These are phyloP conservation scores for Melaleuca quinquenervia DNA, from an alignment of 345 rosid species.

Conservation along the genomic window DNA sequence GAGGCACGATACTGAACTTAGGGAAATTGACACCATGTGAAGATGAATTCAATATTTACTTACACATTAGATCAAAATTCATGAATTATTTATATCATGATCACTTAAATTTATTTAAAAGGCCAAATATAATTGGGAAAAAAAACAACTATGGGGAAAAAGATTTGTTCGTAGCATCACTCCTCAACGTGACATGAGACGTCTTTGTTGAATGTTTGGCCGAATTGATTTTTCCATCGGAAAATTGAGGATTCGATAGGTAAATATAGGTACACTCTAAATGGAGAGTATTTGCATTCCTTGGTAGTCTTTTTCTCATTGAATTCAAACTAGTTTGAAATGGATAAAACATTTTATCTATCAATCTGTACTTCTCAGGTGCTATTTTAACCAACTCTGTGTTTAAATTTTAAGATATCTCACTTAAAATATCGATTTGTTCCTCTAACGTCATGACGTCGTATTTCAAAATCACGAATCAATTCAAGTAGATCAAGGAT, in stretches of 20 bases:
- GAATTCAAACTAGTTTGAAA: no score
- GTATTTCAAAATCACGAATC: no score
- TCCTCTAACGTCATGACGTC: no score
- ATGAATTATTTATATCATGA: no score
- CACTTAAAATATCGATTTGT: no score
- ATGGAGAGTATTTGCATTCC: no score
- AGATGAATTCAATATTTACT: no score
- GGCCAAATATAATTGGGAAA: not conserved
- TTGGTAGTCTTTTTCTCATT: no score
- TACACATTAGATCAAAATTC: no score
- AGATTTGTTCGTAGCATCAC: not conserved
- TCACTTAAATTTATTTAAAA: no score
- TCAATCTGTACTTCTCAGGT: not conserved
- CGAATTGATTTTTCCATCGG: not conserved
- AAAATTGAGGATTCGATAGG: no score
- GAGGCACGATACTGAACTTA: not conserved
- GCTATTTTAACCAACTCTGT: not conserved
- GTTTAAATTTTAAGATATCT: not conserved
- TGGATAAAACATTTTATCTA: no score
- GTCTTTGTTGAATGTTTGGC: not conserved
- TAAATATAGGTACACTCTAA: not conserved
- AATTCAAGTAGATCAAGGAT: not conserved
- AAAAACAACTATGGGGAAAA: not conserved
- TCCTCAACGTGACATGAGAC: not conserved
- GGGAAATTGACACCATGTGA: not conserved